These are phyloP conservation scores for Erythrobasidium yunnanense DNA, from an alignment of 768 basidiomycete species.

Conservation along the genomic window DNA sequence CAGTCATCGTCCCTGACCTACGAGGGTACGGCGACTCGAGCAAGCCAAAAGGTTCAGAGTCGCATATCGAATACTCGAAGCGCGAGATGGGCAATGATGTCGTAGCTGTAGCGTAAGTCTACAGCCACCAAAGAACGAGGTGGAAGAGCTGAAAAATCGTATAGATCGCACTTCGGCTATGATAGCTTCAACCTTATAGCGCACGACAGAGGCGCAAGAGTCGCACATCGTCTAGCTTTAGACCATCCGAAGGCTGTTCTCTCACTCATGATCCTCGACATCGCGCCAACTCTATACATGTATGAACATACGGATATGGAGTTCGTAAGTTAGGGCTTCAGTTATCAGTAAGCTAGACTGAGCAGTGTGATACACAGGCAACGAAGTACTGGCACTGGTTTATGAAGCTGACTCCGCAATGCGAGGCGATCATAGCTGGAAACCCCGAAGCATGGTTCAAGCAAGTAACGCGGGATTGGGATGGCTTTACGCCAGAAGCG, in stretches of 20 bases:
- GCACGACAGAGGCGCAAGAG: conserved; percentile 41
- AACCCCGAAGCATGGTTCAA: conserved; percentile 21
- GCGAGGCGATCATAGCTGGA: conserved; percentile 1
- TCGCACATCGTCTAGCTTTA: conserved; percentile 39
- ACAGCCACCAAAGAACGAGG: not conserved
- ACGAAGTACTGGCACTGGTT: conserved; percentile 38
- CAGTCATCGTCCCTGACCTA: conserved; percentile 11
- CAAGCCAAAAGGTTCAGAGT: conserved; percentile 10
- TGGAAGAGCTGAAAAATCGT: not conserved
- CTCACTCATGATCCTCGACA: conserved; percentile 39
- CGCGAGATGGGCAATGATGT: conserved; percentile 40
- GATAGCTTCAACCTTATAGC: conserved; percentile 36
- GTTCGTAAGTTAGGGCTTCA: conserved; percentile 37
- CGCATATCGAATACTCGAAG: conserved; percentile 40
- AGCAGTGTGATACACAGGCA: too few relatives aligned
- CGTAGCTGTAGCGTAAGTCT: conserved; percentile 37
- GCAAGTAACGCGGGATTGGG: not conserved
- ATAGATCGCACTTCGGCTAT: conserved; percentile 36
- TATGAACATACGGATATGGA: conserved; percentile 35
- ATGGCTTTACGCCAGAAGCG: conserved; percentile 6
- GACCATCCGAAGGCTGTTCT: conserved; percentile 37
- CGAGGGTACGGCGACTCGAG: conserved; percentile 17
- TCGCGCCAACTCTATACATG: conserved; percentile 40
- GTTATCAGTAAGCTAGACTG: too few relatives aligned
- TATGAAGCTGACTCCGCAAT: conserved; percentile 4